Evolutionary conservation across 2,329 filamentous ascomycete genomes (phyloP), one percentile per base, ranked within the genome.

Genomic region (Chaetomiaceae sp.): DNA sequence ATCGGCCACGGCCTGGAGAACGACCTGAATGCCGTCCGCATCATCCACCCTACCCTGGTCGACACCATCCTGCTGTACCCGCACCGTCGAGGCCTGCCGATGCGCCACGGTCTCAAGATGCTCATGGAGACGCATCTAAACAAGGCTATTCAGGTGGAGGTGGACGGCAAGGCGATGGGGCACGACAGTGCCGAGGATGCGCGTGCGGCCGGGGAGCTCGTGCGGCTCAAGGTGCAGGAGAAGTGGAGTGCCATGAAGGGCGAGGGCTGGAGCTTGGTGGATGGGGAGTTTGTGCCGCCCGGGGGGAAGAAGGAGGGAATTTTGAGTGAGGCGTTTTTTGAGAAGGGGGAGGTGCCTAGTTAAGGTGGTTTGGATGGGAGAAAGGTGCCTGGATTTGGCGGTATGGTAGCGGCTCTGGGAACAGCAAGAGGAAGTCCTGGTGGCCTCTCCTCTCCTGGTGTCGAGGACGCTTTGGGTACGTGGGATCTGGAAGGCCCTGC

Each of bases 1-100:
- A 88, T 99, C 42, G 94, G 94, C 0, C 94, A 99, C 67, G 91
- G 90, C 0, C 81, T 97, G 8, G 94, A 99, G 64, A 99, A 99
- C 66, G 94, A 99, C 64, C 79, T 99, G 51, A 96, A 96, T 66
- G 82, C 86, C 2, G 77, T 86, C 36, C 86, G 92, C 32, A 79
- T 97, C 46, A 84, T 96, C 40, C 94, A 97, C 63, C 88, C 87
- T 0, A 87, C 81, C 0, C 77, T 96, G 49, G 80, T 96, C 63
- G 92, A 97, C 68, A 96, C 91, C 0, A 83, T 90, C 0, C 71
- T 96, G 0, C 77, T 96, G 0, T 99, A 82, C 66, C 90, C 91
- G 0, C 90, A 95, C 64, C 82, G 77, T 13, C 75, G 75, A 14
- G 90, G 90, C 1, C 73, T 96, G 1, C 94, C 94, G 0, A 78